Conservation (phyloP, 441 rosid genomes). For the Lepidium campestre region DNA sequence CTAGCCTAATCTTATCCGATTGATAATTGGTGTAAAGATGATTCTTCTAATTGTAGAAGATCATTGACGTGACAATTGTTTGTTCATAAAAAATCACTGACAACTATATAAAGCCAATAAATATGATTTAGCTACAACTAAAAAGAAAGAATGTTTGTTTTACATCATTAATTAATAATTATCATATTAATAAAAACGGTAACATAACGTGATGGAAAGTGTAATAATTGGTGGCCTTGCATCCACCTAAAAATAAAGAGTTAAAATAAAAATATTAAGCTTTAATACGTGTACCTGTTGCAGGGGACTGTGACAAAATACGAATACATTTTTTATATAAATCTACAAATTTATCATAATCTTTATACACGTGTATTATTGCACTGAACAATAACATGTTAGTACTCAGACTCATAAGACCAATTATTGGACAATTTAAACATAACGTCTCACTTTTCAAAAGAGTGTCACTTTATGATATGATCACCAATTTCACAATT, state of each 20-base stretch:
- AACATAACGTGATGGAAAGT: constrained; percentile 9
- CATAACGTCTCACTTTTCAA: neutral
- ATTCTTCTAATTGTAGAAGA: constrained; percentile 10
- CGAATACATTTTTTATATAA: neutral
- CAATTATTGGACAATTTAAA: neutral
- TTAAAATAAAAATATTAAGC: neutral
- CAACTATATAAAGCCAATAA: neutral
- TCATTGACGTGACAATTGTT: neutral
- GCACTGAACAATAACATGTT: neutral
- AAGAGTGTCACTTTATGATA: neutral
- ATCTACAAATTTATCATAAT: neutral
- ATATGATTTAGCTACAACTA: neutral
- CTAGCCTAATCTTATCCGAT: constrained; percentile 11
- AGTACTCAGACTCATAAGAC: neutral
- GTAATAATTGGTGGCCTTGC: constrained; percentile 11
- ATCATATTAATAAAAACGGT: neutral
- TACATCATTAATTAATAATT: neutral
- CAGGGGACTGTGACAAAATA: neutral
- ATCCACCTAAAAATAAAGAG: neutral
- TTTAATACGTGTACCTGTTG: constrained; percentile 4
- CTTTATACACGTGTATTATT: constrained; percentile 3
- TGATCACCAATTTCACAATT: neutral
- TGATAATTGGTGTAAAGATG: constrained; percentile 17
- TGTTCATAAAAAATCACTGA: neutral
- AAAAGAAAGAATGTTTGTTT: neutral